Conservation (phyloP, 1,284 basidiomycete genomes). For the Cutaneotrichosporon mucoides region DNA sequence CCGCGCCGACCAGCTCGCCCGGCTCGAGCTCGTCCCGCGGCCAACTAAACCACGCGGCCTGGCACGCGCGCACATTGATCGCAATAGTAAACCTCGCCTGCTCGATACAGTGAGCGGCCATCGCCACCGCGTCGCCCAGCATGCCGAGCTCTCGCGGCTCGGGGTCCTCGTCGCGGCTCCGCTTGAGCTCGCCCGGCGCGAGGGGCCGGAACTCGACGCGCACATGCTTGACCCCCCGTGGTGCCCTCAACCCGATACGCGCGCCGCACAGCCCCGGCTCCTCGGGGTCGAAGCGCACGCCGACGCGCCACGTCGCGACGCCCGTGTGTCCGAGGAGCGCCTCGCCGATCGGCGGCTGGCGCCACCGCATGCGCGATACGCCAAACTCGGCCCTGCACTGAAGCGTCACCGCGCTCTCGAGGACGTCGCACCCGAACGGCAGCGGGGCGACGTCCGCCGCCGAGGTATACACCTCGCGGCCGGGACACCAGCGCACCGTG, state of each 20-base stretch:
- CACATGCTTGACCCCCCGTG: not conserved
- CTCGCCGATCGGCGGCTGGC: slow-evolving; percentile 7
- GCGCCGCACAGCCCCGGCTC: slow-evolving; percentile 3
- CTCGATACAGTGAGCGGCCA: slow-evolving; percentile 1
- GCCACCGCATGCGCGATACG: slow-evolving; percentile 2
- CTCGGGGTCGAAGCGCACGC: slow-evolving; percentile 3
- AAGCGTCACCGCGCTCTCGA: not conserved
- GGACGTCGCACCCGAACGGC: not conserved
- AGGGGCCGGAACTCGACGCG: not conserved
- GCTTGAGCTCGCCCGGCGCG: slow-evolving; percentile 2
- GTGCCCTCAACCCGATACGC: not conserved
- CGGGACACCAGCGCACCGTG: not conserved
- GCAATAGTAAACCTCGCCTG: not conserved
- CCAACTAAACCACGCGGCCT: not conserved
- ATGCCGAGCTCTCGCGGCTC: slow-evolving; percentile 1
- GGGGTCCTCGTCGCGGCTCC: not conserved
- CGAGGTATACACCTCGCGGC: not conserved
- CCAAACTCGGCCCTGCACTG: slow-evolving; percentile 3
- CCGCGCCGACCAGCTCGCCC: not conserved
- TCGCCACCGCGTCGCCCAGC: not conserved
- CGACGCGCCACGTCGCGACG: not conserved
- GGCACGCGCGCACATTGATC: not conserved
- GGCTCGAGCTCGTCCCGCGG: not conserved
- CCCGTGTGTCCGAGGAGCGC: not conserved
- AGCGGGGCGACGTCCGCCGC: not conserved